Evolutionary conservation across 2,329 filamentous ascomycete species (phyloP).

Genomic region (Monosporascus sp.): DNA sequence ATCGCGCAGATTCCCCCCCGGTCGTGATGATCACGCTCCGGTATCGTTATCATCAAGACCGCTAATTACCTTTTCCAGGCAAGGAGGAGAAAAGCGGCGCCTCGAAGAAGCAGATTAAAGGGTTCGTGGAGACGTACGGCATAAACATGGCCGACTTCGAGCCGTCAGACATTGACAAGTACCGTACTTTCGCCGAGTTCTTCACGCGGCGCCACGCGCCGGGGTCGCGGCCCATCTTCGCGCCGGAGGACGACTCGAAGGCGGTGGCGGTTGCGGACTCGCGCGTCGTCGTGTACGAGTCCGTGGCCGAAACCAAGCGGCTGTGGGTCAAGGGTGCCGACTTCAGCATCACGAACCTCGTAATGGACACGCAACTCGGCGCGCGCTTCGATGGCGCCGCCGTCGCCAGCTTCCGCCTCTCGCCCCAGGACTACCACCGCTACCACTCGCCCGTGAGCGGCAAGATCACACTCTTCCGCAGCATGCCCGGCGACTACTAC

Average conservation of each 20-base stretch:
- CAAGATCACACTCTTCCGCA: conserved; percentile 29
- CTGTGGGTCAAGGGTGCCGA: conserved; percentile 40
- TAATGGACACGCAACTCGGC: conserved; percentile 28
- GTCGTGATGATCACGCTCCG: no score
- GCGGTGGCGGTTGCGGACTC: conserved; percentile 31
- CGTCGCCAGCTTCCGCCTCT: conserved; percentile 36
- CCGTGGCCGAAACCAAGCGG: conserved; percentile 25
- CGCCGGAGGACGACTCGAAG: conserved; percentile 16
- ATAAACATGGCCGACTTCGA: conserved; percentile 34
- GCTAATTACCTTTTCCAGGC: conserved; percentile 1
- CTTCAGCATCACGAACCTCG: conserved; percentile 35
- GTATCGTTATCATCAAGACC: no score
- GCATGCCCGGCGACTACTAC: conserved; percentile 38
- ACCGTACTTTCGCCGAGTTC: conserved; percentile 33
- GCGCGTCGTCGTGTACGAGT: conserved; percentile 31
- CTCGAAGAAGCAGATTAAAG: conserved; percentile 30
- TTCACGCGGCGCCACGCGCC: conserved; percentile 30
- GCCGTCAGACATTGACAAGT: conserved; percentile 28
- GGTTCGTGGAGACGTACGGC: conserved; percentile 30
- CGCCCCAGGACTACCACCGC: conserved; percentile 40
- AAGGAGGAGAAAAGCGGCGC: conserved; percentile 21
- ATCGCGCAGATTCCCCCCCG: no score
- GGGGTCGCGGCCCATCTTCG: conserved; percentile 24
- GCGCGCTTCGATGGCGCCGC: conserved; percentile 28
- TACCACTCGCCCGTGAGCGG: conserved; percentile 39